These are phyloP conservation scores for Drosera capensis DNA, from an alignment of 148 eudicot species.

Conservation along the genomic window DNA sequence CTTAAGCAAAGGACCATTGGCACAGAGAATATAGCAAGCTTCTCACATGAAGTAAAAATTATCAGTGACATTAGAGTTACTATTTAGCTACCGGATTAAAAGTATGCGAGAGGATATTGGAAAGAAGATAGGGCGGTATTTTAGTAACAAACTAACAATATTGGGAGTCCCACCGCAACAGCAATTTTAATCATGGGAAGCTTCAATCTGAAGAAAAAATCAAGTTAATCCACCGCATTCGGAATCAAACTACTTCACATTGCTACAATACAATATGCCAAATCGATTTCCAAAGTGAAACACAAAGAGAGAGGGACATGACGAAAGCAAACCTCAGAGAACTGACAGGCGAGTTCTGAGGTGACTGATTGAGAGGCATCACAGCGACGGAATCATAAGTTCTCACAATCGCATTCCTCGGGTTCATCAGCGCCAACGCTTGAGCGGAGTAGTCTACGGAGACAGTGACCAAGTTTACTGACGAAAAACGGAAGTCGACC, in stretches of 20 bases:
- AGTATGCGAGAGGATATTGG: background rate
- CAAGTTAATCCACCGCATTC: too few relatives aligned
- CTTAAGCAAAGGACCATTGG: too few relatives aligned
- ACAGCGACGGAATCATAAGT: slow-evolving; percentile 78
- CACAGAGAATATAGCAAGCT: too few relatives aligned
- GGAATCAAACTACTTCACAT: slow-evolving; percentile 77
- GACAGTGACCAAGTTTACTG: slow-evolving; percentile 76
- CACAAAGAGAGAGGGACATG: background rate
- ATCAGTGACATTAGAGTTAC: too few relatives aligned
- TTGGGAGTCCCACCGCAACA: slow-evolving; percentile 74
- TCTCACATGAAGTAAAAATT: too few relatives aligned
- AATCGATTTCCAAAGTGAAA: background rate
- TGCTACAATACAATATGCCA: slow-evolving; percentile 5
- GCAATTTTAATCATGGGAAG: slow-evolving; percentile 61
- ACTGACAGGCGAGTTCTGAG: slow-evolving; percentile 60
- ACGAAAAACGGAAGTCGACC: slow-evolving; percentile 30
- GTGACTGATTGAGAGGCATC: slow-evolving; percentile 57
- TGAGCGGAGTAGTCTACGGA: slow-evolving; percentile 37
- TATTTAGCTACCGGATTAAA: background rate
- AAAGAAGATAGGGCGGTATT: background rate
- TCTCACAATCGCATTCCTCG: slow-evolving; percentile 60
- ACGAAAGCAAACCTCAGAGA: slow-evolving; percentile 39
- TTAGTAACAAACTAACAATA: slow-evolving; percentile 6
- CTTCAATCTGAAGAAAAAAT: slow-evolving; percentile 77
- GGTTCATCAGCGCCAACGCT: slow-evolving; percentile 51